Conservation (phyloP, 1,284 basidiomycete genomes). For the Lentinula novae-zelandiae region DNA sequence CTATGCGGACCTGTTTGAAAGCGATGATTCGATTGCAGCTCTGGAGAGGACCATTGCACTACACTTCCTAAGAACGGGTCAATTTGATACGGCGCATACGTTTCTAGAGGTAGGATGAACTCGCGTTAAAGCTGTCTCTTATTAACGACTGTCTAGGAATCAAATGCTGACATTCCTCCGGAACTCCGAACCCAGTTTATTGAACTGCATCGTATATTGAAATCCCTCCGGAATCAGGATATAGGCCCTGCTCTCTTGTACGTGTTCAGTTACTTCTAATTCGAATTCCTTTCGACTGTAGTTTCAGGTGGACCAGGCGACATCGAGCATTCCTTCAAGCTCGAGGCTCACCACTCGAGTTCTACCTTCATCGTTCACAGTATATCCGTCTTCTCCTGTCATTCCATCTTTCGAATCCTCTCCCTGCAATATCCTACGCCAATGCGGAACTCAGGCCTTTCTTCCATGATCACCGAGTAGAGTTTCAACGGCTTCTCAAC, state of each 20-base stretch:
- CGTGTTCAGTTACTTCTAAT: conserved; percentile 22
- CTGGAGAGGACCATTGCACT: conserved; percentile 73
- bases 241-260: conserved; percentile 74
- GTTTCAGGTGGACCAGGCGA: conserved; percentile 67
- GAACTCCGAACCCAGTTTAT: conserved; percentile 61
- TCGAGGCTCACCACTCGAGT: conserved; percentile 78
- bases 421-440: conserved; percentile 74
- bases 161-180: conserved; percentile 54
- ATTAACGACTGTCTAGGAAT: conserved; percentile 51
- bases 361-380: conserved; percentile 83
- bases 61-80: conserved; percentile 78
- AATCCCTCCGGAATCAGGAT: conserved; percentile 62
- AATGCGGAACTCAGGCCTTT: conserved; percentile 65
- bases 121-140: background rate
- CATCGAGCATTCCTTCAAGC: conserved; percentile 64
- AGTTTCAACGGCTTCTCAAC: conserved; percentile 77
- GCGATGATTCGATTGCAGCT: conserved; percentile 52
- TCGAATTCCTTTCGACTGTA: conserved; percentile 10
- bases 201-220: conserved; percentile 72
- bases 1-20: conserved; percentile 68
- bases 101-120: conserved; percentile 58
- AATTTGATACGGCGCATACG: conserved; percentile 69
- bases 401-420: conserved; percentile 47
- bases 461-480: conserved; percentile 56
- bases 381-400: conserved; percentile 73